These are phyloP conservation scores for Pichia heedii DNA, from an alignment of 805 yeast genomes.

Conservation along the genomic window DNA sequence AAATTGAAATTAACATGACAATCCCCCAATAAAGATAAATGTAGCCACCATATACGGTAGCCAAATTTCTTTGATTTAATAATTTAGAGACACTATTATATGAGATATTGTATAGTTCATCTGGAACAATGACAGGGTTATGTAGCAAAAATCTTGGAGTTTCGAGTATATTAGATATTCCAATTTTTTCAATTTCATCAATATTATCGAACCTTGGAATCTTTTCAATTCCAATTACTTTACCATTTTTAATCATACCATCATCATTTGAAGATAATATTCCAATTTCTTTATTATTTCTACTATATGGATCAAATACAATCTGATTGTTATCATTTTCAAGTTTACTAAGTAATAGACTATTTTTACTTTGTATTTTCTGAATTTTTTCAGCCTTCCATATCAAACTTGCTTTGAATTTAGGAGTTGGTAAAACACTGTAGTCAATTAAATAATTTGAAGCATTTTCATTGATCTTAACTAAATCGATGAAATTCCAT, in stretches of 20 bases:
- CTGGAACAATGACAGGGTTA: constrained; percentile 23
- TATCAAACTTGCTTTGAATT: constrained; percentile 7
- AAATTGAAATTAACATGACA: constrained; percentile 18
- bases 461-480: constrained; percentile 23
- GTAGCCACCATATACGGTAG: constrained; percentile 24
- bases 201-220: constrained; percentile 3
- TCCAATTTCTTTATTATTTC: neutral
- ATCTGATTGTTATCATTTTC: neutral
- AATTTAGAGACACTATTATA: constrained; percentile 22
- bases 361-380: neutral
- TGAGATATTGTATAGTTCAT: constrained; percentile 19
- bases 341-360: neutral
- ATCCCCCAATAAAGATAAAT: constrained; percentile 28
- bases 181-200: constrained; percentile 5
- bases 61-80: constrained; percentile 21
- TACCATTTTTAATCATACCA: constrained; percentile 4
- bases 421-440: constrained; percentile 5
- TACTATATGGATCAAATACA: neutral
- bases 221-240: constrained; percentile 2
- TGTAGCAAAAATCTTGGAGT: constrained; percentile 10
- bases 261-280: neutral
- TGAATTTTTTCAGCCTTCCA: constrained; percentile 6
- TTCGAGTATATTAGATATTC: constrained; percentile 4
- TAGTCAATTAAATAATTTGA: constrained; percentile 16
- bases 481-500: constrained; percentile 23